A percentile compares a stretch with the other conserved stretches of the same genome.
phyloP scores from a whole-genome alignment of 371 early-diverging fungal genomes.

The Mucor indicus region DNA sequence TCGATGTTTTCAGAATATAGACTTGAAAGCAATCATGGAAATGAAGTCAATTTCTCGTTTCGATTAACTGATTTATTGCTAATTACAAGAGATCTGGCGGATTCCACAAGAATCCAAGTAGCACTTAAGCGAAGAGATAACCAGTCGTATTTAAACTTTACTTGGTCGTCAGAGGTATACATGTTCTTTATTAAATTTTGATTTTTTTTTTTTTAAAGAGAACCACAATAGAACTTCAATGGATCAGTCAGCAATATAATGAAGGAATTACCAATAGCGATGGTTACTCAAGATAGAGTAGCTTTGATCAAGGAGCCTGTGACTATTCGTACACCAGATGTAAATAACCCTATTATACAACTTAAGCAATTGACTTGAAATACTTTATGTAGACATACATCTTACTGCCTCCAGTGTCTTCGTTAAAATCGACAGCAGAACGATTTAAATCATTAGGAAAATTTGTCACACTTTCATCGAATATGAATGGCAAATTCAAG shows the following conservation, averaged over 20 bases:
- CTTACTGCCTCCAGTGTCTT: constrained; percentile 42
- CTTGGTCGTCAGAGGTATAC: constrained; percentile 21
- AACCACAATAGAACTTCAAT: constrained; percentile 10
- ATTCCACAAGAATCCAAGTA: constrained; percentile 32
- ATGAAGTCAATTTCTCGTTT: constrained; percentile 52
- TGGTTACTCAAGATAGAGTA: constrained; percentile 6
- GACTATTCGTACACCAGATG: constrained; percentile 7
- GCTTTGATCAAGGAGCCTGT: constrained; percentile 13
- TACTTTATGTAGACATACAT: constrained; percentile 43
- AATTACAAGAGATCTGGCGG: constrained; percentile 44
- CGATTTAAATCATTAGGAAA: constrained; percentile 43
- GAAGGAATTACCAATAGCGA: constrained; percentile 35
- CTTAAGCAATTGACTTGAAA: no score
- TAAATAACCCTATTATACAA: not conserved
- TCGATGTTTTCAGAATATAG: constrained; percentile 54
- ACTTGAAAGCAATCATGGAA: constrained; percentile 40
- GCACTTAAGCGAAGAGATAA: constrained; percentile 31
- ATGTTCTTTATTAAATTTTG: not conserved
- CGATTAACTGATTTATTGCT: constrained; percentile 43
- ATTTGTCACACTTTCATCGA: constrained; percentile 50
- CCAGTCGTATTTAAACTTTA: constrained; percentile 39
- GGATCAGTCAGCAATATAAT: constrained; percentile 29
- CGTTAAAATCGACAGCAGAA: constrained; percentile 40
- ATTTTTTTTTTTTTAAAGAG: no score
- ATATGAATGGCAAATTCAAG: constrained; percentile 54